Percentiles rank a stretch among this genome's conserved stretches.
These are phyloP conservation scores for Alternaria infectoria DNA, from an alignment of 2,329 filamentous ascomycete genomes.

Conservation along the genomic window DNA sequence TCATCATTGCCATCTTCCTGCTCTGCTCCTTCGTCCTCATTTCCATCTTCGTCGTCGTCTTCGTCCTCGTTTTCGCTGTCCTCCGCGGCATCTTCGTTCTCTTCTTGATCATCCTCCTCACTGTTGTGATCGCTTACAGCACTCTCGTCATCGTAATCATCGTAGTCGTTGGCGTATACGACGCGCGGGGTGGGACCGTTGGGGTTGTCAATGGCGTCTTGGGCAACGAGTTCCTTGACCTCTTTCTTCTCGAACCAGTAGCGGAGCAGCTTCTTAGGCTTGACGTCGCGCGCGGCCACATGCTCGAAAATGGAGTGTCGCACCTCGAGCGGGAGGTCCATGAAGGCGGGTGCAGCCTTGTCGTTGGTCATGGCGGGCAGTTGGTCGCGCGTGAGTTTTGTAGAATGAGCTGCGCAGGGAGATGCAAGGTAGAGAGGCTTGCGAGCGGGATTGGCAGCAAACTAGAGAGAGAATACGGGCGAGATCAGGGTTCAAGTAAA, in stretches of 20 bases:
- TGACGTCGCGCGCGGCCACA: conserved; percentile 18
- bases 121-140: conserved; percentile 15
- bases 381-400: not conserved
- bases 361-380: conserved; percentile 8
- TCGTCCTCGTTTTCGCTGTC: conserved; percentile 9
- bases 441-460: not conserved
- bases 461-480: not conserved
- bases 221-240: conserved; percentile 22
- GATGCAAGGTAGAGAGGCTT: not conserved
- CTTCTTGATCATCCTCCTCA: conserved; percentile 17
- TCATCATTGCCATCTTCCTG: conserved; percentile 10
- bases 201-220: conserved; percentile 15
- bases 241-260: conserved; percentile 48
- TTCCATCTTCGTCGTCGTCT: conserved; percentile 9
- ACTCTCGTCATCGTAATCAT: conserved; percentile 14
- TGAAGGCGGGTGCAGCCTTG: conserved; percentile 16
- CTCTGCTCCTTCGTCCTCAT: conserved; percentile 9
- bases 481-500: not conserved
- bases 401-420: not conserved
- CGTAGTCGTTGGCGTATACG: conserved; percentile 12
- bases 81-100: conserved; percentile 8
- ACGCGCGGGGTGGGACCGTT: conserved; percentile 9
- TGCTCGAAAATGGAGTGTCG: conserved; percentile 39
- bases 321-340: conserved; percentile 40
- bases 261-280: conserved; percentile 36